Evolutionary conservation across 371 early-diverging fungal genomes (phyloP), one percentile per base, ranked within the genome.

Genomic region (Saksenaea vasiformis): DNA sequence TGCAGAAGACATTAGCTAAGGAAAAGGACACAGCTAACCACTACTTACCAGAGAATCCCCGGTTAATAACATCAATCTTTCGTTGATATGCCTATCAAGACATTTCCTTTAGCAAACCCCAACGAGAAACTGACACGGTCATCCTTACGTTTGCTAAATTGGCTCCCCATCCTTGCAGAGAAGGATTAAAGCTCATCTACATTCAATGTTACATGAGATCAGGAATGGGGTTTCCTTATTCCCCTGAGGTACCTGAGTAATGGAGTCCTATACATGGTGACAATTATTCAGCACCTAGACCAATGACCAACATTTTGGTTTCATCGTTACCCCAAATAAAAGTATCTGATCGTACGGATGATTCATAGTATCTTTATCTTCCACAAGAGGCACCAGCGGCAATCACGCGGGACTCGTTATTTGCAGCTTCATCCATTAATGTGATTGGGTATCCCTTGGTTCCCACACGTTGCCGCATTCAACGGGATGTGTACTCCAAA

Each of bases 61-160:
- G 83, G 66, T 91, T 93, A 28, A 93, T 61, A 0, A 95, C 79
- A 60, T 94, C 94, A 5, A 89, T 54, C 62, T 86, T 88, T n/a
- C 95, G 85, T 36, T 84, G 74, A 67, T 91, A 95, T 0, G 77
- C 73, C 83, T 83, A 61, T 3, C 2, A n/a, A 8, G 19, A 57
- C 11, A 4, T 10, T 22, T 22, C n/a, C 7, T 47, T 10, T 19
- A 22, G 22, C 24, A n/a, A 24, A 27, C n/a, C n/a, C n/a, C n/a
- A 34, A 28, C 11, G 5, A 60, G 43, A 22, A 22, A 5, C 0
- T 26, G n/a, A 19, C 8, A 47, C 31, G 31, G 7, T 17, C 14
- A 26, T 26, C 58, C 70, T 67, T 79, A 79, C 73, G 57, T 86
- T 73, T 0, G 91, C 82, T 7, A 95, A 68, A 28, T 74, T 78